A percentile compares a stretch with the other conserved stretches of the same genome.
These are phyloP conservation scores for Tephrocybe sp. DNA, from an alignment of 768 basidiomycete genomes.

Conservation along the genomic window DNA sequence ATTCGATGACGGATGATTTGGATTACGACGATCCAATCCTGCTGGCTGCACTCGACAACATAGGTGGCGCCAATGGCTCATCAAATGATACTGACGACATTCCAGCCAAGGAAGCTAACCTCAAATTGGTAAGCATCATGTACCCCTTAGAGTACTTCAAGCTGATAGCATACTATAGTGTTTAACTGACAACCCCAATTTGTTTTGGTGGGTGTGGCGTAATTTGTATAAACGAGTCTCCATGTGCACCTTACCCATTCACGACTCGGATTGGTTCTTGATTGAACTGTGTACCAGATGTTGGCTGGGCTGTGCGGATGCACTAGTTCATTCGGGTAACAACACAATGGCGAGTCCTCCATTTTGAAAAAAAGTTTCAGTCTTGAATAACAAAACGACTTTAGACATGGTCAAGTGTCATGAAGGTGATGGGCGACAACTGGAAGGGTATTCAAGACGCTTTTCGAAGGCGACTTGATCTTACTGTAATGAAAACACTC, in stretches of 20 bases:
- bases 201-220: conserved; percentile 34
- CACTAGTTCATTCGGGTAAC: conserved; percentile 40
- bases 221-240: conserved; percentile 40
- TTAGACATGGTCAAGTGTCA: conserved; percentile 62
- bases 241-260: conserved; percentile 22
- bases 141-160: background rate
- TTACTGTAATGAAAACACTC: conserved; percentile 58
- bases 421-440: conserved; percentile 38
- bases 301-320: conserved; percentile 70
- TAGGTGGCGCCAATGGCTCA: conserved; percentile 21
- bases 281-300: conserved; percentile 63
- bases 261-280: conserved; percentile 25
- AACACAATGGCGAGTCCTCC: conserved; percentile 22
- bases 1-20: conserved; percentile 37
- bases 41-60: conserved; percentile 46
- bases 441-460: conserved; percentile 43
- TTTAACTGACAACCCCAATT: conserved; percentile 3
- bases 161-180: conserved; percentile 10
- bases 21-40: conserved; percentile 64
- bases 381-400: background rate
- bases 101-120: conserved; percentile 37
- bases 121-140: background rate
- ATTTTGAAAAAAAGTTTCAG: background rate
- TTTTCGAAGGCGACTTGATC: conserved; percentile 50
- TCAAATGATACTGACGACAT: conserved; percentile 23